Evolutionary conservation across 208 protist species (phyloP).

Genomic region (Leishmania tropica): DNA sequence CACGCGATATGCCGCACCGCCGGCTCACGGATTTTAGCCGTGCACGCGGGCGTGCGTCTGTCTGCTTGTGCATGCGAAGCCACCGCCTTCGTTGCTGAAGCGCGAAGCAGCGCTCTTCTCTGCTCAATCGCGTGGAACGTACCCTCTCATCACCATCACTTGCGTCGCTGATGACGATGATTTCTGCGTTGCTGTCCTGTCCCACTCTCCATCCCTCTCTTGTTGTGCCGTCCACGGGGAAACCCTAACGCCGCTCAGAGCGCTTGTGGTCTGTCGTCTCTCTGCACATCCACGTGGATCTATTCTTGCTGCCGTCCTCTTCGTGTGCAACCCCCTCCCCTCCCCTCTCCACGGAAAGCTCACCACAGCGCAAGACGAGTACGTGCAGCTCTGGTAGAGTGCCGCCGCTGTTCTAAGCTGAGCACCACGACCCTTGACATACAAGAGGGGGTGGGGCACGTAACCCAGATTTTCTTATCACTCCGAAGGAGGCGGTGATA

Average conservation of each 20-base stretch:
- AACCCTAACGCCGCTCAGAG: background rate
- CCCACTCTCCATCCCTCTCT: background rate
- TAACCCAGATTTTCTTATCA: background rate
- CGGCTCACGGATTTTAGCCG: background rate
- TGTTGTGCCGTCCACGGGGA: background rate
- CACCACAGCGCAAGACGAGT: background rate
- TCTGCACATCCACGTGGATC: background rate
- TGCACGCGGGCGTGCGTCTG: background rate
- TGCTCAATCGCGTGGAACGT: background rate
- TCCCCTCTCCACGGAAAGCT: background rate
- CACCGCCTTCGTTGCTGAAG: background rate
- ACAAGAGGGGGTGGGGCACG: background rate
- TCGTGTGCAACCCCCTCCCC: background rate
- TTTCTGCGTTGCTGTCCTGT: background rate
- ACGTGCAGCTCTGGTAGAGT: background rate
- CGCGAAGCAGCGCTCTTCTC: background rate
- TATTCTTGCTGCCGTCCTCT: background rate
- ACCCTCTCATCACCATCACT: background rate
- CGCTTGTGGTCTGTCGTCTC: background rate
- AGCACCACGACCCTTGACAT: background rate
- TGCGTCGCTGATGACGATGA: background rate
- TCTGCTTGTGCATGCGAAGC: background rate
- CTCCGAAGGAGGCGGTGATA: background rate
- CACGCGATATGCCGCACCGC: background rate
- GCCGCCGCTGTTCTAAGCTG: background rate